Evolutionary conservation across 1,139 yeast species (phyloP).

Genomic region (Ashbya aceris): DNA sequence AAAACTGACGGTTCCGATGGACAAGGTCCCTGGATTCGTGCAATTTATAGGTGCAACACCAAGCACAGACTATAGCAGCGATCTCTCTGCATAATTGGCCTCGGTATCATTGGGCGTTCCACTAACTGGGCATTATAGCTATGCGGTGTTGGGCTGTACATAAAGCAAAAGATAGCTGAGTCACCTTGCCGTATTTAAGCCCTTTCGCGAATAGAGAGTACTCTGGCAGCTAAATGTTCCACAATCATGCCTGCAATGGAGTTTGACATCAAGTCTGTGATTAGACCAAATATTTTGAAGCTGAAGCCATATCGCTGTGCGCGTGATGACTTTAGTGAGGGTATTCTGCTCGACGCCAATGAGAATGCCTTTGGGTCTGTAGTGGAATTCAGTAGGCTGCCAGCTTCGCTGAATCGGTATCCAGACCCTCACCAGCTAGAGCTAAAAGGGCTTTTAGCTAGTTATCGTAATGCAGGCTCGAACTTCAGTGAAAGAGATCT

Average conservation of each 20-base stretch:
- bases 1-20: slow-evolving; percentile 7
- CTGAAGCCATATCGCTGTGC: slow-evolving; percentile 94
- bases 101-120: no score
- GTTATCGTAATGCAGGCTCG: slow-evolving; percentile 55
- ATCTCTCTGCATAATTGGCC: no score
- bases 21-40: slow-evolving; percentile 9
- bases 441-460: slow-evolving; percentile 61
- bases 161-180: no score
- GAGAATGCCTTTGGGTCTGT: slow-evolving; percentile 95
- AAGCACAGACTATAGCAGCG: no score
- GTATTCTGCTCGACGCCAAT: slow-evolving; percentile 85
- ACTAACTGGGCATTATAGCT: no score
- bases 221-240: no score
- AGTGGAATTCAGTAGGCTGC: slow-evolving; percentile 32
- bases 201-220: no score
- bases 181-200: no score
- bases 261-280: slow-evolving; percentile 33
- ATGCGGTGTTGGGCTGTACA: no score
- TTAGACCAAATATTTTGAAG: slow-evolving; percentile 73
- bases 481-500: slow-evolving; percentile 17
- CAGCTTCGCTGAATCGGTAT: slow-evolving; percentile 69
- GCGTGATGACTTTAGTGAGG: slow-evolving; percentile 82
- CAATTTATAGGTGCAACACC: neutral
- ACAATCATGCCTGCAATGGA: slow-evolving; percentile 10
- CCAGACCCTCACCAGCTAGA: slow-evolving; percentile 95